These are phyloP conservation scores for Vickermania spadyakhi DNA, from an alignment of 208 protist species.

Conservation along the genomic window DNA sequence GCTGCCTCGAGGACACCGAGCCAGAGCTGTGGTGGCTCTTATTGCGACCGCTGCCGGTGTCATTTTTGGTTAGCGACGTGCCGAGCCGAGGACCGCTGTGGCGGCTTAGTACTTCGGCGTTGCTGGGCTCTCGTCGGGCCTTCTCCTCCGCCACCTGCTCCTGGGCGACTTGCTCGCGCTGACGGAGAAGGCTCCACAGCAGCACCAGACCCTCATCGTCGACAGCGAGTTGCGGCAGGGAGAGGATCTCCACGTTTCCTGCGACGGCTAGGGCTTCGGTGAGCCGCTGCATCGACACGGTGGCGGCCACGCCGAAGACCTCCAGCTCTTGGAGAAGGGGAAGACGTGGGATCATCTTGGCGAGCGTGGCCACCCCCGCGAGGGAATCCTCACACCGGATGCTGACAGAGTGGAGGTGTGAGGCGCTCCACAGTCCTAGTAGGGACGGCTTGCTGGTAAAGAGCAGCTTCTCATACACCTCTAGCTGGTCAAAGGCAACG, in stretches of 20 bases:
- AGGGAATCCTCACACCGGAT: conserved; percentile 13
- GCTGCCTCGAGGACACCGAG: not conserved
- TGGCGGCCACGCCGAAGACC: conserved; percentile 8
- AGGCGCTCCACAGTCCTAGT: not conserved
- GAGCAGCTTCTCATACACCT: conserved; percentile 11
- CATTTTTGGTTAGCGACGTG: not conserved
- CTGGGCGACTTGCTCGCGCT: conserved; percentile 4
- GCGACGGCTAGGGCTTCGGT: conserved; percentile 17
- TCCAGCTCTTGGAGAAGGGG: conserved; percentile 9
- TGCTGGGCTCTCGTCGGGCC: not conserved
- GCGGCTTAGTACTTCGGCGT: no score
- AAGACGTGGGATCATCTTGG: conserved; percentile 10
- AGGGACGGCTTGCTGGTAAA: not conserved
- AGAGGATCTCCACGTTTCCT: conserved; percentile 11
- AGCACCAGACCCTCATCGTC: conserved; percentile 13
- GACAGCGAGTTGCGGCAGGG: conserved; percentile 15
- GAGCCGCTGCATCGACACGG: conserved; percentile 8
- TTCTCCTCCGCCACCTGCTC: not conserved
- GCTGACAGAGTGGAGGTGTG: conserved; percentile 9
- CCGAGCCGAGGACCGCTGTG: not conserved
- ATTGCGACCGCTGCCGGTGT: not conserved
- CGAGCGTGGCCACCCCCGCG: conserved; percentile 1
- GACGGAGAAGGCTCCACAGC: conserved; percentile 12
- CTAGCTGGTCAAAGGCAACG: conserved; percentile 14
- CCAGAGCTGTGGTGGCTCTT: no score